Conservation (phyloP, 371 early-diverging fungal species). For the Zychaea mexicana region DNA sequence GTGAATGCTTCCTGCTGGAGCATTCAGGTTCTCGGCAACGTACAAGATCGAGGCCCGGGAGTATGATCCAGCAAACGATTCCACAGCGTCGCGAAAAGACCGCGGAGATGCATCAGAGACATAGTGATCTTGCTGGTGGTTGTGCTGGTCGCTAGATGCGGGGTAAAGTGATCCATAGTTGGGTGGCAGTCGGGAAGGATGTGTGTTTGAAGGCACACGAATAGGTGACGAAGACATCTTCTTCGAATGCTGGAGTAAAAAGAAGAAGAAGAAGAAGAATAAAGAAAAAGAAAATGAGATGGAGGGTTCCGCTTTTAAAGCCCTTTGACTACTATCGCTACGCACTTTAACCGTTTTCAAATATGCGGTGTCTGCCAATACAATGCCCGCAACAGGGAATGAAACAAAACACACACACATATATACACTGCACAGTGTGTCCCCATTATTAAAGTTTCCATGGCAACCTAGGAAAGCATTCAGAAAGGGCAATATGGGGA, state of each 20-base stretch:
- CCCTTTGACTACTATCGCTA: too few relatives aligned
- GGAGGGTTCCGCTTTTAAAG: neutral
- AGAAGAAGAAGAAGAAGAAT: neutral
- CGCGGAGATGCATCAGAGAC: neutral
- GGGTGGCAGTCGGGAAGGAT: slow-evolving; percentile 27
- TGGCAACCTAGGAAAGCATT: too few relatives aligned
- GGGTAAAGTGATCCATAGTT: slow-evolving; percentile 18
- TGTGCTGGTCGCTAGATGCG: neutral
- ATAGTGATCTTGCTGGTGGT: neutral
- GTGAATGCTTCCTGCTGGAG: neutral
- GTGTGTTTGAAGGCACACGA: slow-evolving; percentile 35
- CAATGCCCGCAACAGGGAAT: too few relatives aligned
- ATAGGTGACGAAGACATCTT: slow-evolving; percentile 7
- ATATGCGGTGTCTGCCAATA: too few relatives aligned
- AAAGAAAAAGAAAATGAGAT: neutral
- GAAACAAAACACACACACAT: too few relatives aligned
- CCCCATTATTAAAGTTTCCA: too few relatives aligned
- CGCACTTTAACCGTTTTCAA: too few relatives aligned
- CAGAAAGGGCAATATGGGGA: too few relatives aligned
- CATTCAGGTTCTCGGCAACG: slow-evolving; percentile 18
- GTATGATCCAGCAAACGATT: slow-evolving; percentile 15
- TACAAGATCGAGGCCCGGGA: slow-evolving; percentile 17
- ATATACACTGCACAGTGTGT: too few relatives aligned
- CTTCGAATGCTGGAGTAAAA: neutral
- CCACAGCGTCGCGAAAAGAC: neutral